These are phyloP conservation scores for Combretum micranthum DNA, from an alignment of 345 rosid species.

Conservation along the genomic window DNA sequence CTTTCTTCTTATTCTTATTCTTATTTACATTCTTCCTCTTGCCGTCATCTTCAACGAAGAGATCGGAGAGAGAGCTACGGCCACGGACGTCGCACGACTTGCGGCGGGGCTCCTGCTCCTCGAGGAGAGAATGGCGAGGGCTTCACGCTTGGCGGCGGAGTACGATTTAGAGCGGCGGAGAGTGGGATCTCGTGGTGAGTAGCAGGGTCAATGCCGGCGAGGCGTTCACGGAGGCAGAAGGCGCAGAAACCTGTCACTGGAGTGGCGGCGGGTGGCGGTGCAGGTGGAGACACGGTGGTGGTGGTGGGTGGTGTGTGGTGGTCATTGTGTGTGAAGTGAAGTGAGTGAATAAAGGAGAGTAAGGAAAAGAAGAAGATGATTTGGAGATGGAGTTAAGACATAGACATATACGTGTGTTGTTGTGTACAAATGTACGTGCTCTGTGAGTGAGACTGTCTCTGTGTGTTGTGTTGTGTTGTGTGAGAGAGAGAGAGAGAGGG, in stretches of 20 bases:
- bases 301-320: conserved; percentile 34
- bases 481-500: too few species aligned
- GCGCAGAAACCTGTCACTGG: conserved; percentile 66
- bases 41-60: conserved; percentile 30
- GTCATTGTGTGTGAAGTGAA: conserved; percentile 37
- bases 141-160: conserved; percentile 25
- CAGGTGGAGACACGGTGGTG: conserved; percentile 58
- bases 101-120: conserved; percentile 47
- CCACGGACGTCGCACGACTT: conserved; percentile 46
- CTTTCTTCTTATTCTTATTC: neutral
- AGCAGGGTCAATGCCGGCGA: conserved; percentile 42
- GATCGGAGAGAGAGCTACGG: conserved; percentile 34
- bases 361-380: too few species aligned
- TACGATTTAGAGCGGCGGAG: conserved; percentile 57
- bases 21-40: neutral
- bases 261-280: conserved; percentile 46
- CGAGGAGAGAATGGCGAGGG: conserved; percentile 18
- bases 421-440: too few species aligned
- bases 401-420: too few species aligned
- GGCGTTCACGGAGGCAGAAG: conserved; percentile 76
- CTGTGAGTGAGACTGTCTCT: too few species aligned
- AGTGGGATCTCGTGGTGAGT: conserved; percentile 21
- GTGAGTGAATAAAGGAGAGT: conserved; percentile 46
- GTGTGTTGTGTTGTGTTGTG: too few species aligned
- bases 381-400: too few species aligned